Conservation (phyloP, 768 basidiomycete genomes). For the Xanthoconium purpureum region DNA sequence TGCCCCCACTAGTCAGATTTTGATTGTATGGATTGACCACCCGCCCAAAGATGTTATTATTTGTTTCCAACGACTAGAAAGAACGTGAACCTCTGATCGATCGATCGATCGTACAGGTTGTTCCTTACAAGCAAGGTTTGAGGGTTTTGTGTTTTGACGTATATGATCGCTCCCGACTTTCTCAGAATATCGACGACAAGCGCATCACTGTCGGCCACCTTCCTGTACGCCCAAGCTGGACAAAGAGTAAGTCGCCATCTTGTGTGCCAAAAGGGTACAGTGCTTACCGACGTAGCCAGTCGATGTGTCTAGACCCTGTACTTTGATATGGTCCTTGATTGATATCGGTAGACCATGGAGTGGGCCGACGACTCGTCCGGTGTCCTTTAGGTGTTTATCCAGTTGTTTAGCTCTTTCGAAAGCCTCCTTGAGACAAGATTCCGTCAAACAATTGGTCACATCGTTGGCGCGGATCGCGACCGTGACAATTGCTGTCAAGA, state of each 20-base stretch:
- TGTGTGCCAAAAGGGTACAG: neutral
- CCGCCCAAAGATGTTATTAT: constrained; percentile 55
- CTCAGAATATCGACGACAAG: constrained; percentile 44
- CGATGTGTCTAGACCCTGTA: constrained; percentile 42
- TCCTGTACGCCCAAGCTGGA: constrained; percentile 39
- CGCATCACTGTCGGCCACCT: constrained; percentile 39
- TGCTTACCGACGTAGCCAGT: constrained; percentile 29
- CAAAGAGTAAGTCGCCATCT: constrained; percentile 14
- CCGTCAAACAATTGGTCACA: constrained; percentile 51
- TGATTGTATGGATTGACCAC: constrained; percentile 67
- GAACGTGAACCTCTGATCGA: constrained; percentile 8
- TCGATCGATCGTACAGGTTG: neutral
- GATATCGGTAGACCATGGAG: constrained; percentile 44
- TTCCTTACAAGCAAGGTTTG: constrained; percentile 46
- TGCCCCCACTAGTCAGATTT: constrained; percentile 42
- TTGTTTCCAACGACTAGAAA: constrained; percentile 47
- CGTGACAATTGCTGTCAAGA: constrained; percentile 27
- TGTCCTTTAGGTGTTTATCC: constrained; percentile 44
- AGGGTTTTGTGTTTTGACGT: constrained; percentile 46
- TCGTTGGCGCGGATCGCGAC: constrained; percentile 31
- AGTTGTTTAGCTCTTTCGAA: constrained; percentile 46
- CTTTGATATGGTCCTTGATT: constrained; percentile 47
- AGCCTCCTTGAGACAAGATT: constrained; percentile 55
- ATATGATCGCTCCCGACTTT: constrained; percentile 44
- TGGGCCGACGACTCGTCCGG: constrained; percentile 47